Base-by-base conservation (phyloP, 2,329 filamentous ascomycete species). In the Pseudogymnoascus sp. region DNA sequence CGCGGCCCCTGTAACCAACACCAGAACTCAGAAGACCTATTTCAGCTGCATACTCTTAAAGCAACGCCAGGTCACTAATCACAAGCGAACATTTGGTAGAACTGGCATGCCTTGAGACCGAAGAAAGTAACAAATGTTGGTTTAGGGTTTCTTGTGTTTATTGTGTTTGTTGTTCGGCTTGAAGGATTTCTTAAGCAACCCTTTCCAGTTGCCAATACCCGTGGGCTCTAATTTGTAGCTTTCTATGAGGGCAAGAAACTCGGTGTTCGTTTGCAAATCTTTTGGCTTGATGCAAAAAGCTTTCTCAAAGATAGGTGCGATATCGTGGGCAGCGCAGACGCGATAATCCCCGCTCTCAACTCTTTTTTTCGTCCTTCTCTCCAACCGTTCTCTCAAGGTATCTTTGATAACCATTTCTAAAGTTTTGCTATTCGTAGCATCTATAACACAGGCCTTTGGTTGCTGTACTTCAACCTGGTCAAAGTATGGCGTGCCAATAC, bases 261-360 rank as follows among this genome's bases (percentile, higher is more conserved):
- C n/a, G 16, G 64, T 64, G 25, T 74, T 68, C 44, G 63, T 72
- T 14, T 66, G 66, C 31, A 75, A 50, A 23, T 68, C 67, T 63
- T 71, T 73, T 4, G 66, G 42, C 28, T 70, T 66, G 37, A 74
- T 69, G 11, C 63, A 63, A 44, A 75, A 68, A 1, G 63, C 68
- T 47, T 66, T 67, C 37, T 71, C 40, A 75, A 56, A 65, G 8
- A 56, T 33, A 12, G 25, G 47, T 33, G 47, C 25, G 4, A 56
- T 18, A 2, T 75, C 73, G 62, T 75, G 73, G 2, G 73, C 72
- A n/a, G 73, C 70, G 60, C 72, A 75, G n/a, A 74, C 66, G 1
- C 71, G 64, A 63, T 69, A 74, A 56, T 74, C 71, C 0, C 66
- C 66, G 7, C 66, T 73, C 16, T 71, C 68, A 5, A 67, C 63